phyloP scores from a whole-genome alignment of 1,139 yeast genomes.

The Saccharomycopsis crataegensis region DNA sequence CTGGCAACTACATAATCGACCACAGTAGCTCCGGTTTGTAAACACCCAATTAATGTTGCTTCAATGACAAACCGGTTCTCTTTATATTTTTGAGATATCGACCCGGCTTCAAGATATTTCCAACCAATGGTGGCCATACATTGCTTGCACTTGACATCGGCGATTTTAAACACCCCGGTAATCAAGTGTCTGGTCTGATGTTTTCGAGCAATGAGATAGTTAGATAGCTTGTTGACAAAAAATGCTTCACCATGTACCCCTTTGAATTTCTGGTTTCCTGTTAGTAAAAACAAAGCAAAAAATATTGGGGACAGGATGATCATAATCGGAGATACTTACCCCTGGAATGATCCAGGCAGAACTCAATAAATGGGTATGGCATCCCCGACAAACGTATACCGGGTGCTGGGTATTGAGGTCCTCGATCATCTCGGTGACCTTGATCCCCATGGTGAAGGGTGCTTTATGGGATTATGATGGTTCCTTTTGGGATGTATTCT shows the following conservation, averaged over 20 bases:
- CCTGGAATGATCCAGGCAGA: constrained; percentile 19
- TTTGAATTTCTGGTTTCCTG: constrained; percentile 6
- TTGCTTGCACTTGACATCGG: constrained; percentile 58
- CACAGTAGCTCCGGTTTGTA: constrained; percentile 1
- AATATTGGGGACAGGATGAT: too few species aligned
- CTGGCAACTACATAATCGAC: constrained; percentile 4
- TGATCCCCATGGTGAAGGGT: constrained; percentile 13
- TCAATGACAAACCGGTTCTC: constrained; percentile 78
- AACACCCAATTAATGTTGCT: constrained; percentile 22
- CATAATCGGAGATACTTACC: too few species aligned
- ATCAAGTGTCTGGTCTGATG: constrained; percentile 43
- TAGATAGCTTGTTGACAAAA: constrained; percentile 9
- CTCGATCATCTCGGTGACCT: constrained; percentile 15
- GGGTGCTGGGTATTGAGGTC: constrained; percentile 8
- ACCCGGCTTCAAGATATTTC: constrained; percentile 61
- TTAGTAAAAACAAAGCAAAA: background rate
- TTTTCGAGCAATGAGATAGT: constrained; percentile 11
- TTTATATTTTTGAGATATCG: constrained; percentile 55
- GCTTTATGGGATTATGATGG: too few species aligned
- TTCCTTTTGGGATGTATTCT: too few species aligned
- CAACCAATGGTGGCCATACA: constrained; percentile 65
- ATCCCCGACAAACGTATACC: constrained; percentile 9
- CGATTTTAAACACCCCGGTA: constrained; percentile 65
- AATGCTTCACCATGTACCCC: constrained; percentile 17
- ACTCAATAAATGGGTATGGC: constrained; percentile 16